Percentiles rank a stretch among this genome's conserved stretches.
These are phyloP conservation scores for Ustilago vetiveriae DNA, from an alignment of 1,284 basidiomycete genomes.

Conservation along the genomic window DNA sequence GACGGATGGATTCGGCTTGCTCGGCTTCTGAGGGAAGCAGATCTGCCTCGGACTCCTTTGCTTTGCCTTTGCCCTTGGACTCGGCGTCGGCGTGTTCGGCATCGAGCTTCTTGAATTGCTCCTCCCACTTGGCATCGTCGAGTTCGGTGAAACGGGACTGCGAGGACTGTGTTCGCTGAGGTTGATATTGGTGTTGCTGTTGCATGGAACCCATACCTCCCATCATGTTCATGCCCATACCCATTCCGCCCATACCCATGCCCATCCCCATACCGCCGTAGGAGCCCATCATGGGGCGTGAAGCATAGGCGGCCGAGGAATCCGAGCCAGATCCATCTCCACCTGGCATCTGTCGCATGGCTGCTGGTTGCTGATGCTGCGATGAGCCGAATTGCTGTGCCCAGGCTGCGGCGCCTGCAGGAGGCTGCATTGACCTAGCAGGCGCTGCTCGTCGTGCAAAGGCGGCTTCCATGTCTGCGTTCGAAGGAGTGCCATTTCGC, in stretches of 20 bases:
- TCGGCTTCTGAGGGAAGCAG: slow-evolving; percentile 52
- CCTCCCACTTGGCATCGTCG: slow-evolving; percentile 62
- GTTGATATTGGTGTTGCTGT: slow-evolving; percentile 11
- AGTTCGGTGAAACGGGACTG: slow-evolving; percentile 56
- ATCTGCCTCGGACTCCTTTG: slow-evolving; percentile 37
- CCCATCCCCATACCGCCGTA: slow-evolving; percentile 41
- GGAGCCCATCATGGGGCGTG: slow-evolving; percentile 47
- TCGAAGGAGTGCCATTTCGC: slow-evolving; percentile 18
- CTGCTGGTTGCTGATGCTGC: slow-evolving; percentile 16
- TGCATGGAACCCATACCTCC: slow-evolving; percentile 34
- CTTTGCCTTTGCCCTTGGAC: slow-evolving; percentile 61
- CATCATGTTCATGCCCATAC: slow-evolving; percentile 56
- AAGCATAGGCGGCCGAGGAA: slow-evolving; percentile 28
- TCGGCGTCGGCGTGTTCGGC: slow-evolving; percentile 50
- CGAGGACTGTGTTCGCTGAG: slow-evolving; percentile 29
- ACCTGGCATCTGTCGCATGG: slow-evolving; percentile 18
- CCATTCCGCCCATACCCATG: slow-evolving; percentile 34
- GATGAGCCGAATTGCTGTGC: slow-evolving; percentile 49
- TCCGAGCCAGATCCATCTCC: slow-evolving; percentile 13
- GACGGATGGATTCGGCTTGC: slow-evolving; percentile 52
- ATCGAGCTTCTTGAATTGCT: slow-evolving; percentile 62
- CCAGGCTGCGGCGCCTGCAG: slow-evolving; percentile 44
- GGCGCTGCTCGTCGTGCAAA: slow-evolving; percentile 37
- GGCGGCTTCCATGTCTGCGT: slow-evolving; percentile 53
- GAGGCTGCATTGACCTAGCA: slow-evolving; percentile 18